These are phyloP conservation scores for Linum tenue DNA, from an alignment of 345 rosid genomes.

Conservation along the genomic window DNA sequence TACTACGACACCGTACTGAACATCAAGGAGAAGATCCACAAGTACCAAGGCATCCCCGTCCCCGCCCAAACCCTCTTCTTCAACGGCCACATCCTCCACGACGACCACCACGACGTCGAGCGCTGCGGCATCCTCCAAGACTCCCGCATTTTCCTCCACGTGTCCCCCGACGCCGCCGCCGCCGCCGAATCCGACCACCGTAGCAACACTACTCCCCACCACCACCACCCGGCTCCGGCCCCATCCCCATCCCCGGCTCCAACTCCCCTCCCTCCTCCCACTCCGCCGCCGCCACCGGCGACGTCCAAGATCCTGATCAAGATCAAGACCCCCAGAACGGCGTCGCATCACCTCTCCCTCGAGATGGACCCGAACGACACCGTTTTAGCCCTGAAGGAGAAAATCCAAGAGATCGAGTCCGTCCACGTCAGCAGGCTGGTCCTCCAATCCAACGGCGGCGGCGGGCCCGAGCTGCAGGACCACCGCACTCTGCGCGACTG, in stretches of 20 bases:
- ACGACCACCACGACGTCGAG: slow-evolving; percentile 48
- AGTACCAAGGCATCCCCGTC: slow-evolving; percentile 51
- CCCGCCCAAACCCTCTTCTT: slow-evolving; percentile 51
- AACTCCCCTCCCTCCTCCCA: slow-evolving; percentile 39
- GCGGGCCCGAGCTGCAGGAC: slow-evolving; percentile 22
- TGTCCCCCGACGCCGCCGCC: slow-evolving; percentile 18
- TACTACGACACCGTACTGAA: slow-evolving; percentile 62
- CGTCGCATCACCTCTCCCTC: slow-evolving; percentile 16
- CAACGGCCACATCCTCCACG: slow-evolving; percentile 54
- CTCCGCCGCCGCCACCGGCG: slow-evolving; percentile 53
- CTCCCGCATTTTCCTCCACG: slow-evolving; percentile 47
- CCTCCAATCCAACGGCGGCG: slow-evolving; percentile 24
- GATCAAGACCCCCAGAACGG: slow-evolving; percentile 13
- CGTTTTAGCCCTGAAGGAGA: slow-evolving; percentile 31
- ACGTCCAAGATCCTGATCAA: slow-evolving; percentile 4
- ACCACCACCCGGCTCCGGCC: slow-evolving; percentile 26
- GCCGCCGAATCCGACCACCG: not conserved
- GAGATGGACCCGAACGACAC: slow-evolving; percentile 30
- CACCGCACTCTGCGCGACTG: slow-evolving; percentile 19
- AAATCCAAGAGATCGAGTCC: slow-evolving; percentile 30
- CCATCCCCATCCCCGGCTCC: slow-evolving; percentile 39
- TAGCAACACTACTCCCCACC: not conserved
- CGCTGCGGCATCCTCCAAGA: slow-evolving; percentile 45
- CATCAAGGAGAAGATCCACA: slow-evolving; percentile 66
- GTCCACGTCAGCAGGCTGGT: slow-evolving; percentile 21